Percentiles rank a stretch among this genome's conserved stretches.
Conservation (phyloP, 2,329 filamentous ascomycete species). For the Fusarium robinianum region DNA sequence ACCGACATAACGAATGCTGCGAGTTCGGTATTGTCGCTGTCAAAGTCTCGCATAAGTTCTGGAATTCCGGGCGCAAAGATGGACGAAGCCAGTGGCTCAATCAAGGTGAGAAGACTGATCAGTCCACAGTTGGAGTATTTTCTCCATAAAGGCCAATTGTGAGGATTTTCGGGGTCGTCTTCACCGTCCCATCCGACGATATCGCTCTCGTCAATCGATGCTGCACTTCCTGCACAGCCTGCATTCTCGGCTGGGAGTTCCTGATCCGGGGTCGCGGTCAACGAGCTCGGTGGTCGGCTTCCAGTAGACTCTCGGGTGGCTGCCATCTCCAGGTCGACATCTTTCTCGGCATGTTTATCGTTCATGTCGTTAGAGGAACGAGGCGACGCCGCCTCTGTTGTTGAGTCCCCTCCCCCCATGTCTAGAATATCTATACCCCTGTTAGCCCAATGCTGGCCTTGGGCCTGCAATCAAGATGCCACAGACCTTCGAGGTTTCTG, state of each 20-base stretch:
- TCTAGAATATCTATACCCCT: too few species aligned
- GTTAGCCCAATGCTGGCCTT: too few species aligned
- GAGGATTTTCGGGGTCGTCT: conserved; percentile 64
- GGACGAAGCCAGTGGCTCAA: conserved; percentile 48
- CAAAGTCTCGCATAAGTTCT: conserved; percentile 61
- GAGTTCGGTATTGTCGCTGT: conserved; percentile 32
- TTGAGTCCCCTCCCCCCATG: too few species aligned
- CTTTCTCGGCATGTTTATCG: too few species aligned
- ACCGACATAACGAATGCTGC: conserved; percentile 40
- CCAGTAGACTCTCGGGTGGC: background rate
- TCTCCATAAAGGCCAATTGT: conserved; percentile 63
- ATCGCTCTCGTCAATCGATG: background rate
- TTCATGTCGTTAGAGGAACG: too few species aligned
- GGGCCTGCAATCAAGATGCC: too few species aligned
- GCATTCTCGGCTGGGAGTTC: background rate
- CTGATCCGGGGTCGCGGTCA: background rate
- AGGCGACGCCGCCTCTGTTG: too few species aligned
- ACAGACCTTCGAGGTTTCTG: too few species aligned
- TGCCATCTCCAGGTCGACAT: too few species aligned
- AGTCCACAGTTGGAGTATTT: conserved; percentile 42
- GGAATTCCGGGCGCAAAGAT: conserved; percentile 69
- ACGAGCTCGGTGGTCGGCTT: background rate
- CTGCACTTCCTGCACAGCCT: background rate
- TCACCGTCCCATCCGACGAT: conserved; percentile 63
- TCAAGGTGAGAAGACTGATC: conserved; percentile 41